Conservation (phyloP, 768 basidiomycete species). For the Rubroboletus pulcherrimus region DNA sequence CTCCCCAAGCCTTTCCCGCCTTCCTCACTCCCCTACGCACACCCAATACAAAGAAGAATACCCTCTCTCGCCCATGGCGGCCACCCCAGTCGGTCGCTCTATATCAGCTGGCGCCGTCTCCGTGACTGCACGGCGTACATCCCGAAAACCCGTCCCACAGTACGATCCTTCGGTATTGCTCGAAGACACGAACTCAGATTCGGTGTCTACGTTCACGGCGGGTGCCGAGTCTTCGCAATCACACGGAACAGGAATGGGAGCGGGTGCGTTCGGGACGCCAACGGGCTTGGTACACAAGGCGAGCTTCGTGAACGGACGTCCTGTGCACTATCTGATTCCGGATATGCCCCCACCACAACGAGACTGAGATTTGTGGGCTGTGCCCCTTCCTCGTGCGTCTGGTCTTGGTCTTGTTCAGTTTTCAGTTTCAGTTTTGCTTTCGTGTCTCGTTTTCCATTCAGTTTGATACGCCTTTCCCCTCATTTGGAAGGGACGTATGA, state of each 20-base stretch:
- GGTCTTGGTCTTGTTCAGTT: not conserved
- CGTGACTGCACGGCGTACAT: conserved; percentile 28
- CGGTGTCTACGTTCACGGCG: conserved; percentile 20
- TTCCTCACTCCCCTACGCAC: conserved; percentile 14
- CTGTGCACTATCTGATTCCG: conserved; percentile 57
- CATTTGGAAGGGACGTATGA: not conserved
- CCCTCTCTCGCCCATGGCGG: conserved; percentile 21
- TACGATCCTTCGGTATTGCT: conserved; percentile 37
- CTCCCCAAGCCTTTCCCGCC: conserved; percentile 10
- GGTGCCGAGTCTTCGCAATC: conserved; percentile 29
- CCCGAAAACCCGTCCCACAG: conserved; percentile 56
- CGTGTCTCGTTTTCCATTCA: conserved; percentile 1
- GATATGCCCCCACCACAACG: conserved; percentile 45
- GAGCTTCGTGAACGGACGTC: conserved; percentile 44
- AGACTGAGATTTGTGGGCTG: conserved; percentile 19
- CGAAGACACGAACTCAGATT: conserved; percentile 20
- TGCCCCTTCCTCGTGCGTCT: not conserved
- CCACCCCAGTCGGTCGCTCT: conserved; percentile 26
- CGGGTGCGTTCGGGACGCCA: conserved; percentile 8
- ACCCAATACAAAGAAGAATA: conserved; percentile 29
- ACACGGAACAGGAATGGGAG: conserved; percentile 19
- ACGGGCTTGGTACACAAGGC: conserved; percentile 37
- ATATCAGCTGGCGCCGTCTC: conserved; percentile 26
- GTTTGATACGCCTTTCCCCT: conserved; percentile 4
- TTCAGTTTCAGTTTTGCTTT: not conserved